phyloP scores from a whole-genome alignment of 2,329 filamentous ascomycete species.

The Trichoderma asperellum region DNA sequence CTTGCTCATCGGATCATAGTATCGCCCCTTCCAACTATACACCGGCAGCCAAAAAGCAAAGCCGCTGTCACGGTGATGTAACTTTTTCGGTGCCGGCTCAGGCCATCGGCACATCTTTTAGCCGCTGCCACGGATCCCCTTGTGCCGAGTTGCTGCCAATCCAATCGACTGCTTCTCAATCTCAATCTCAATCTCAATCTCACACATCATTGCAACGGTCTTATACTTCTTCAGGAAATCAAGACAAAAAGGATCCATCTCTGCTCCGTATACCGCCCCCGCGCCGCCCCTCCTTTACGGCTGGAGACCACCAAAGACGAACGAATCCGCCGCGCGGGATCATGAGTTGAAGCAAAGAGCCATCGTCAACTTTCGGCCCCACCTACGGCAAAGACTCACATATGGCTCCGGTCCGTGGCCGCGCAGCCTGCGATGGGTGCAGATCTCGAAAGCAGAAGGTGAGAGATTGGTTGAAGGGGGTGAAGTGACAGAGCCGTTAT shows the following conservation, averaged over 20 bases:
- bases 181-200: not conserved
- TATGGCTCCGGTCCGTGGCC: constrained; percentile 27
- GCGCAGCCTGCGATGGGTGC: constrained; percentile 26
- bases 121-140: not conserved
- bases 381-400: constrained; percentile 23
- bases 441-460: constrained; percentile 27
- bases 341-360: constrained; percentile 16
- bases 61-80: constrained; percentile 11
- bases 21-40: not conserved
- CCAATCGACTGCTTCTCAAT: constrained; percentile 16
- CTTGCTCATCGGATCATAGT: not conserved
- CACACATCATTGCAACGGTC: too few relatives aligned
- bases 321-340: not conserved
- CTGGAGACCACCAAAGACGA: not conserved
- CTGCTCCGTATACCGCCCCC: not conserved
- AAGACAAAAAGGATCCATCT: not conserved
- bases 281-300: not conserved
- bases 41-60: not conserved
- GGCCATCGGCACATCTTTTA: constrained; percentile 14
- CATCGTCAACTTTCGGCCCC: constrained; percentile 19
- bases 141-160: constrained; percentile 13
- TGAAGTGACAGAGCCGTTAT: too few relatives aligned
- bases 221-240: not conserved
- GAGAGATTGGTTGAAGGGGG: not conserved
- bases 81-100: not conserved